These are phyloP conservation scores for Melastoma malabathricum DNA, from an alignment of 345 rosid species.

Conservation along the genomic window DNA sequence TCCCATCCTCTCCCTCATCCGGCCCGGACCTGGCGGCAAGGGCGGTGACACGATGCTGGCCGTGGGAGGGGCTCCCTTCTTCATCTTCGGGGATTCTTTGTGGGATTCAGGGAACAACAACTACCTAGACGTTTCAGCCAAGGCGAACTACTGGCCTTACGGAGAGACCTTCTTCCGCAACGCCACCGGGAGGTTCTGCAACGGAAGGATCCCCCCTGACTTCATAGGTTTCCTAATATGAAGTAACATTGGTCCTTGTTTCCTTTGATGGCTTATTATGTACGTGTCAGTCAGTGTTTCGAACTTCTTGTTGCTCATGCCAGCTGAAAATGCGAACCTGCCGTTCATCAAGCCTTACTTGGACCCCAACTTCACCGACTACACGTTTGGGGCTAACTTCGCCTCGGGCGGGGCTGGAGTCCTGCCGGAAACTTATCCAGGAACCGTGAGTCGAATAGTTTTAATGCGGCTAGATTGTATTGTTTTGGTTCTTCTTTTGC, in stretches of 20 bases:
- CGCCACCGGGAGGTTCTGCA: constrained; percentile 18
- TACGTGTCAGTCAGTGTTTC: neutral
- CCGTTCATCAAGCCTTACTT: constrained; percentile 11
- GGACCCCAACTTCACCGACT: constrained; percentile 3
- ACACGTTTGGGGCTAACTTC: constrained; percentile 11
- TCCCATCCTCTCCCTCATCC: too few species aligned
- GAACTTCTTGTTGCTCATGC: neutral
- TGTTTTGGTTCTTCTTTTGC: too few species aligned
- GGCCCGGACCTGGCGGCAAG: too few species aligned
- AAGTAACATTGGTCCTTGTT: neutral
- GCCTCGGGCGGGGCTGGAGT: constrained; percentile 18
- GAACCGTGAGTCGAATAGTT: constrained; percentile 3
- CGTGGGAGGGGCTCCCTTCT: neutral
- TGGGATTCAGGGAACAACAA: constrained; percentile 25
- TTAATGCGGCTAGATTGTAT: too few species aligned
- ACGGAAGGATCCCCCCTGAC: constrained; percentile 19
- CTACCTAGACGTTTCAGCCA: constrained; percentile 12
- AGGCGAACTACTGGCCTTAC: constrained; percentile 20
- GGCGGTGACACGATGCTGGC: too few species aligned
- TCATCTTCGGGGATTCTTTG: constrained; percentile 27
- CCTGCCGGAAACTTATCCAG: constrained; percentile 9
- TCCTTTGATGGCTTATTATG: neutral
- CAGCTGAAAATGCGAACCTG: constrained; percentile 12
- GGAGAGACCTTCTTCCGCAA: constrained; percentile 16
- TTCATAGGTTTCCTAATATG: too few species aligned